Percentiles rank a stretch among this genome's conserved stretches.
These are phyloP conservation scores for Skeletonema marinoi DNA, from an alignment of 108 stramenopile genomes.

Conservation along the genomic window DNA sequence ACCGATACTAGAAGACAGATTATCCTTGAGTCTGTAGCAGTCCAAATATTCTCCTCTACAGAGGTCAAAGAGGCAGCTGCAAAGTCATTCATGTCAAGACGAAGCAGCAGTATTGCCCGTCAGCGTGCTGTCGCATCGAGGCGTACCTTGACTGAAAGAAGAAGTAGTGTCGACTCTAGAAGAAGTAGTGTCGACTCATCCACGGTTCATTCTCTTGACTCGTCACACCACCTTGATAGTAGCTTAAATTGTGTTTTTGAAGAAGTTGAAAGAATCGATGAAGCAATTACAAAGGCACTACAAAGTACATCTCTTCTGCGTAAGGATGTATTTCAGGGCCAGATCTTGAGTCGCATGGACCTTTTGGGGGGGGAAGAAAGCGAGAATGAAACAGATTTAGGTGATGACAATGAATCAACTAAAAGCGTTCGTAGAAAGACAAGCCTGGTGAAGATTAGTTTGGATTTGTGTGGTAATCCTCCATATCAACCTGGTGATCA, in stretches of 20 bases:
- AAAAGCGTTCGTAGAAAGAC: not conserved
- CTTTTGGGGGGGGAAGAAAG: not conserved
- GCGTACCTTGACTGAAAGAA: too few species aligned
- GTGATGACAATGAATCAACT: not conserved
- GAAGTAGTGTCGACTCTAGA: not conserved
- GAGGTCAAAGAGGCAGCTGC: conserved; percentile 14
- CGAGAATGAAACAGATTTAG: not conserved
- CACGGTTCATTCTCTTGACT: too few species aligned
- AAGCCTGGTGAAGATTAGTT: not conserved
- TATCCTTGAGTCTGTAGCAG: not conserved
- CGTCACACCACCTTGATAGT: not conserved
- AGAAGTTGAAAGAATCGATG: not conserved
- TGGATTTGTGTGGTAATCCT: conserved; percentile 3
- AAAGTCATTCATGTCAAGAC: conserved; percentile 8
- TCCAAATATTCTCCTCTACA: not conserved
- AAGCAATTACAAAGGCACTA: too few species aligned
- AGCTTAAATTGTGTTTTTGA: not conserved
- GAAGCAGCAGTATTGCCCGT: not conserved
- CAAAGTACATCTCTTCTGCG: too few species aligned
- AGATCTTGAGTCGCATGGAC: too few species aligned
- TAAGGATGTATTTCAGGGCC: too few species aligned
- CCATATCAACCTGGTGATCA: conserved; percentile 24
- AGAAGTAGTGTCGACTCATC: not conserved
- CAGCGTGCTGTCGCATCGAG: not conserved
- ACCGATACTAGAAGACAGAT: not conserved